A percentile compares a stretch with the other conserved stretches of the same genome.
These are phyloP conservation scores for Plasmodium gallinaceum DNA, from an alignment of 169 alveolate genomes.

Conservation along the genomic window DNA sequence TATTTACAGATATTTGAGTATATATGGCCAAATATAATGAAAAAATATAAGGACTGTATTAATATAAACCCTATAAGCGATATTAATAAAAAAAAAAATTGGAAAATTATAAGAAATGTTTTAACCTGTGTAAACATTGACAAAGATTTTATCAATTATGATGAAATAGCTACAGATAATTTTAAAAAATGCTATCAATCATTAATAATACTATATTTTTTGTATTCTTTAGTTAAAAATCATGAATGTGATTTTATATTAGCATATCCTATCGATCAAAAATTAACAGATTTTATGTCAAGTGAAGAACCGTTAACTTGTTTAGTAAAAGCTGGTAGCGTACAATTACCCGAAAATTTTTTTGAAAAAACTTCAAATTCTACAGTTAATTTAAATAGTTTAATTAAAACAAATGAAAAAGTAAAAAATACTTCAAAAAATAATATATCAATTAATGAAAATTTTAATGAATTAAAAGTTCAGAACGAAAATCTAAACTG, in stretches of 20 bases:
- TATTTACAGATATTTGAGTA: conserved; percentile 51
- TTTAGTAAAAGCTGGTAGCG: conserved; percentile 75
- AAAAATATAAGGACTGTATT: conserved; percentile 15
- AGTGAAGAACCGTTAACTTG: conserved; percentile 80
- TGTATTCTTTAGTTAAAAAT: conserved; percentile 70
- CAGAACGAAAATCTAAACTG: neutral
- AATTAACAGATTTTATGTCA: conserved; percentile 77
- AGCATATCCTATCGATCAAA: conserved; percentile 66
- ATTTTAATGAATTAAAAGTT: neutral
- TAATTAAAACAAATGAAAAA: neutral
- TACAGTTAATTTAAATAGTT: neutral
- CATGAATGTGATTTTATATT: conserved; percentile 80
- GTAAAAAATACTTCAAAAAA: neutral
- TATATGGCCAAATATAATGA: conserved; percentile 79
- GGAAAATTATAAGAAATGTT: conserved; percentile 69
- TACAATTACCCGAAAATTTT: conserved; percentile 37
- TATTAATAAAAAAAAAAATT: conserved; percentile 44
- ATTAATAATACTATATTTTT: conserved; percentile 74
- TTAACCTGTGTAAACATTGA: conserved; percentile 68
- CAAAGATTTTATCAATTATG: conserved; percentile 34
- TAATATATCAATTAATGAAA: neutral
- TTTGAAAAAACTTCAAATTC: conserved; percentile 31
- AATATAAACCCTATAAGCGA: neutral
- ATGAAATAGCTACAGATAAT: conserved; percentile 11
- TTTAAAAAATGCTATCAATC: conserved; percentile 77